These are phyloP conservation scores for Aschersonia sp. DNA, from an alignment of 2,329 filamentous ascomycete species.

Conservation along the genomic window DNA sequence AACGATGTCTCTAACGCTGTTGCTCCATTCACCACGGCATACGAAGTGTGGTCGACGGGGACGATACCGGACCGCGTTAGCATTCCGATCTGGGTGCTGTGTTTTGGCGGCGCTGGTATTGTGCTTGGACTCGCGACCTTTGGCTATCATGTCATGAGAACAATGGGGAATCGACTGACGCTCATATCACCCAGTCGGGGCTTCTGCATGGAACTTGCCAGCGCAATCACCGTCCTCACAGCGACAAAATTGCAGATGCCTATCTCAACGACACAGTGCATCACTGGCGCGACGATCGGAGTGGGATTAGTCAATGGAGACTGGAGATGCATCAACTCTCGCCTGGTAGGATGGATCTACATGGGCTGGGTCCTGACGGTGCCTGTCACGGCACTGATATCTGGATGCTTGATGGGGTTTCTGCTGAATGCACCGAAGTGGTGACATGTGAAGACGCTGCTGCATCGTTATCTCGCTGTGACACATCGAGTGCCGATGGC, in stretches of 20 bases:
- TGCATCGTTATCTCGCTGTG: neutral
- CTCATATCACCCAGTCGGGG: conserved; percentile 38
- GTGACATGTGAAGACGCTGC: neutral
- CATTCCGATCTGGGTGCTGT: conserved; percentile 34
- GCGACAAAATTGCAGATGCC: conserved; percentile 36
- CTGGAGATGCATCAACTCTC: conserved; percentile 32
- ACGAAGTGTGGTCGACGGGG: conserved; percentile 31
- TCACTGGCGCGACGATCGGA: conserved; percentile 34
- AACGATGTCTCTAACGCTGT: conserved; percentile 41
- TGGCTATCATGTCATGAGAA: conserved; percentile 48
- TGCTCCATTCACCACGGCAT: conserved; percentile 36
- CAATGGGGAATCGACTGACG: conserved; percentile 39
- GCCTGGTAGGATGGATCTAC: conserved; percentile 31
- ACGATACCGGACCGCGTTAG: conserved; percentile 17
- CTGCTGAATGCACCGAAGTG: conserved; percentile 28
- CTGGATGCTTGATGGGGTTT: conserved; percentile 37
- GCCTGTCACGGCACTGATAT: conserved; percentile 22
- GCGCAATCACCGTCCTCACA: conserved; percentile 37
- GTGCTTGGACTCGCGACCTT: conserved; percentile 46
- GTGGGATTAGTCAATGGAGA: conserved; percentile 37
- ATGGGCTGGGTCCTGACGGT: conserved; percentile 36
- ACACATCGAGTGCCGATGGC: too few species aligned
- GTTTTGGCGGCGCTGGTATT: conserved; percentile 31
- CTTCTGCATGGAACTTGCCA: conserved; percentile 35
- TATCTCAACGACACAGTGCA: conserved; percentile 38